Evolutionary conservation across 176 grass and related monocot genomes (phyloP), one percentile per base, ranked within the genome.

Genomic region (Rhynchospora tenuis): DNA sequence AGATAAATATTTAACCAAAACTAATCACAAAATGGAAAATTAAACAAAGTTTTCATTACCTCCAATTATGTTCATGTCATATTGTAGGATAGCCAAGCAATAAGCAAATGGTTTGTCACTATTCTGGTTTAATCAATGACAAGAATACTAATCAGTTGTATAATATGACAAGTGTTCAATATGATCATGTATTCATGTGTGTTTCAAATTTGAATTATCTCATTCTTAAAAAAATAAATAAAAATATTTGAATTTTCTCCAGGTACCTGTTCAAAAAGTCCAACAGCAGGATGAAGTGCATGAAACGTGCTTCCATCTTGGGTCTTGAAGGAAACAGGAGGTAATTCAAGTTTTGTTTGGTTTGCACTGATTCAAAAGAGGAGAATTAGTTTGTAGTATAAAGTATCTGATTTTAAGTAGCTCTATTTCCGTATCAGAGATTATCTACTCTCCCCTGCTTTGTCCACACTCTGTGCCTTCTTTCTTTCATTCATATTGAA

Each of bases 21-120:
- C 33, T 51, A 68, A 68, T 68, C 15, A 68, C 31, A 68, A 68
- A 29, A 68, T 19, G 6, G 42, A 42, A 43, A 19, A n/a, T 68
- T 7, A 22, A n/a, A 19, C 28, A 43, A 68, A 43, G 15, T n/a
- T 72, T 50, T 6, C 33, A 38, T n/a, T 88, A 93, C 92, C 89
- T 61, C 92, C 92, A n/a, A 94, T 84, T 70, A 88, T 87, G 85
- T 94, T 84, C 64, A 89, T 61, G 19, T 87, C 15, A 64, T 13
- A 87, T 79, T 59, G 81, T 4, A 85, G 0, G 22, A 94, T 46
- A 0, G 73, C 85, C 7, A 94, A 73, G 85, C 92, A 94, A 89
- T 91, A 94, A 1, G 85, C 92, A 27, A 76, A 0, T 0, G 0
- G 0, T 12, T 7, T 1, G 4, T 11, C 0, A n/a, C 4, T 65